Base-by-base conservation (phyloP, 306 rosid genomes). In the Trifolium subterraneum region DNA sequence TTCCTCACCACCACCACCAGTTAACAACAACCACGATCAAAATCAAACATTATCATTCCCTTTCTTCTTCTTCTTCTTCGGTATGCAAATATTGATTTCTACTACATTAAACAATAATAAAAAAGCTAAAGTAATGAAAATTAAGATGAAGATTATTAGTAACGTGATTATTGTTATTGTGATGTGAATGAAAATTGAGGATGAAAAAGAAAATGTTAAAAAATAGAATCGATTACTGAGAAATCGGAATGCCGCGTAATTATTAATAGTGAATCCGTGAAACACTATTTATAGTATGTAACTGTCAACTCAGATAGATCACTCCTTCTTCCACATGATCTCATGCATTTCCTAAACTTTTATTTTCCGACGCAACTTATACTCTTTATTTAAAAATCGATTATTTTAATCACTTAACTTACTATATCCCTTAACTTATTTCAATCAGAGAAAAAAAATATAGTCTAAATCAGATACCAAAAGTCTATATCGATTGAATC, bases 211-310 rank as follows among this genome's bases (percentile, higher is more conserved):
- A 12, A 20, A 1, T 3, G 66, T 20, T 7, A 42, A 58, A 42
- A 58, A 51, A 61, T 20, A 38, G 15, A 22, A 33, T 31, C 29
- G 25, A 51, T 27, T 60, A 79, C 95, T 69, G 56, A 78, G 71
- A 83, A 80, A 51, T 76, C 87, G 90, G 88, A 78, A 77, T 81
- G 86, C 88, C 90, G 51, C 42, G 78, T n/a, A 80, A 85, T 36
- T 64, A 85, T 36, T 64, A 86, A 69, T 65, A 76, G 76, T 19
- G 22, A 42, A 2, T 39, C 6, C 10, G 33, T 1, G 50, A 64
- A 64, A 19, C 0, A 7, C 16, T 41, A 41, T 39, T 3, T 60
- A 29, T 31, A 60, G 25, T 22, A 22, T 22, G 22, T 60, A 60
- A 29, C 39, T 59, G 6, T 27, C 19, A 59, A 29, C 12, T 60